A percentile compares a stretch with the other conserved stretches of the same genome.
phyloP scores from a whole-genome alignment of 1,284 basidiomycete genomes.

The Microbotryomycetes sp. region DNA sequence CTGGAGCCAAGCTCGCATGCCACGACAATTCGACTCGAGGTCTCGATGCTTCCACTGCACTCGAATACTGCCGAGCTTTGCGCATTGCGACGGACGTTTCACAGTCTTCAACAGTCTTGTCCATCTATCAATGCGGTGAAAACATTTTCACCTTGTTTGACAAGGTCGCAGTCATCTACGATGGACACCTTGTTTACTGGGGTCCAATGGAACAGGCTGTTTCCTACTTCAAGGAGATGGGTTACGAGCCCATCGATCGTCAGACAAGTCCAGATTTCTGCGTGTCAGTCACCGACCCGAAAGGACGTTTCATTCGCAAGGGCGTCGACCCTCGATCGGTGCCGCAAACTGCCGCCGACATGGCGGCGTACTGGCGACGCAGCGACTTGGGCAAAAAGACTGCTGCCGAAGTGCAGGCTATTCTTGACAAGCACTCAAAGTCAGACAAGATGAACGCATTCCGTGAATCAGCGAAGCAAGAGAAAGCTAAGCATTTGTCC shows the following conservation, averaged over 20 bases:
- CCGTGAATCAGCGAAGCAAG: slow-evolving; percentile 43
- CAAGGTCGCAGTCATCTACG: slow-evolving; percentile 60
- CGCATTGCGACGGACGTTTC: slow-evolving; percentile 39
- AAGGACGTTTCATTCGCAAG: slow-evolving; percentile 43
- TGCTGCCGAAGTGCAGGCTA: slow-evolving; percentile 8
- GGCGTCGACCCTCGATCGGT: slow-evolving; percentile 41
- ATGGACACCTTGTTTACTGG: slow-evolving; percentile 70
- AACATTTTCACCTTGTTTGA: slow-evolving; percentile 53
- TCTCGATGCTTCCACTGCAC: slow-evolving; percentile 56
- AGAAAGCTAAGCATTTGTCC: slow-evolving; percentile 44
- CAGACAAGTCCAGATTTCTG: slow-evolving; percentile 58
- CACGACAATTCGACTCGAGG: slow-evolving; percentile 61
- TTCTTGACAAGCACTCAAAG: neutral
- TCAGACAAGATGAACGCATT: slow-evolving; percentile 43
- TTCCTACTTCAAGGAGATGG: slow-evolving; percentile 68
- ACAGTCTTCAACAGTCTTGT: slow-evolving; percentile 36
- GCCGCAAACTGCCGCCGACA: slow-evolving; percentile 57
- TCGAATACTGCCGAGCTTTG: slow-evolving; percentile 53
- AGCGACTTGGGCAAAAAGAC: slow-evolving; percentile 26
- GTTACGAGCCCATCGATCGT: slow-evolving; percentile 59
- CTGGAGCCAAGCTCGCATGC: slow-evolving; percentile 30
- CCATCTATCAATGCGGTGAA: slow-evolving; percentile 58
- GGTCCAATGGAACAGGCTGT: slow-evolving; percentile 69
- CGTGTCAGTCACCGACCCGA: slow-evolving; percentile 46
- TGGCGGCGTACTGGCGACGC: slow-evolving; percentile 35